phyloP scores from a whole-genome alignment of 371 early-diverging fungal species.

The Rhizopus sp. region DNA sequence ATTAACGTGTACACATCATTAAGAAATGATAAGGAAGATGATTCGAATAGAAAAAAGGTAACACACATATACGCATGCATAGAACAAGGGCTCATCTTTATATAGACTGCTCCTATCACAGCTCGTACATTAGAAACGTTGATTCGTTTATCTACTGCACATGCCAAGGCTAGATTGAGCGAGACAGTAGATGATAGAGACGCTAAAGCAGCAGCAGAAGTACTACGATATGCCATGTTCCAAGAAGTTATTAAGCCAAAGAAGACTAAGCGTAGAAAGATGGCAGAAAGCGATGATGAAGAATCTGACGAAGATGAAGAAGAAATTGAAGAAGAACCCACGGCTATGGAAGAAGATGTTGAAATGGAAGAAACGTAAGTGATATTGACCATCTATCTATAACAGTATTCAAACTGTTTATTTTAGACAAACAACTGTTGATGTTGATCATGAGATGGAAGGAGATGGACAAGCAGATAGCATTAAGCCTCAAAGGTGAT shows the following conservation, averaged over 20 bases:
- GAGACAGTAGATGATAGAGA: slow-evolving; percentile 82
- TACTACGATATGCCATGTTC: slow-evolving; percentile 91
- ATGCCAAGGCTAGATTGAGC: slow-evolving; percentile 96
- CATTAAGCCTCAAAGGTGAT: slow-evolving; percentile 3
- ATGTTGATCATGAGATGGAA: slow-evolving; percentile 7
- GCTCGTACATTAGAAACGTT: slow-evolving; percentile 99
- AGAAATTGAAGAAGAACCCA: slow-evolving; percentile 16
- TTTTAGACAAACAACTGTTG: not conserved
- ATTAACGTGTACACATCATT: slow-evolving; percentile 81
- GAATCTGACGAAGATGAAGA: slow-evolving; percentile 39
- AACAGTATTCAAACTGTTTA: not conserved
- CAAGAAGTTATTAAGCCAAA: slow-evolving; percentile 73
- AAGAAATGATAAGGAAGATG: slow-evolving; percentile 61
- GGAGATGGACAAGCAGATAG: not conserved
- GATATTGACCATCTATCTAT: not conserved
- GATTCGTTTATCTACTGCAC: slow-evolving; percentile 98
- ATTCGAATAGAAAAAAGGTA: slow-evolving; percentile 55
- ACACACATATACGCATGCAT: not conserved
- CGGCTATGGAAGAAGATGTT: slow-evolving; percentile 18
- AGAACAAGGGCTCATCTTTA: not conserved
- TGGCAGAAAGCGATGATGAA: slow-evolving; percentile 23
- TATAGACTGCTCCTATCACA: slow-evolving; percentile 86
- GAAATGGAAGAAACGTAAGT: slow-evolving; percentile 25
- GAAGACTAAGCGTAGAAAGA: slow-evolving; percentile 60
- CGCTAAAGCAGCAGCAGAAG: slow-evolving; percentile 82